Conservation (phyloP, 306 rosid species). For the Prunus salicina region DNA sequence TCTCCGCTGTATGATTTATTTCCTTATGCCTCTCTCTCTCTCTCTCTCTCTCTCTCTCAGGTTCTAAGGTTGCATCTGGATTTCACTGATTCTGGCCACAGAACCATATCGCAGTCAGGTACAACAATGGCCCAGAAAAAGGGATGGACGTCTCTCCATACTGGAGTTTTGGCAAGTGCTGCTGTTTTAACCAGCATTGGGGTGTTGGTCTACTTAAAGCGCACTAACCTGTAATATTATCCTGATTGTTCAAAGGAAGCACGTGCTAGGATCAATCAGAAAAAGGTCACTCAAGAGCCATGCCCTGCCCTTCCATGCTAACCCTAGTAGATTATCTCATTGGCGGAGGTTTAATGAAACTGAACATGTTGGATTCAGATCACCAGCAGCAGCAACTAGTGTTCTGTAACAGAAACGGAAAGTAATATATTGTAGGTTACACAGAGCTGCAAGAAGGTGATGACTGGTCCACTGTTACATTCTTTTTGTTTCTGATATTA, state of each 20-base stretch:
- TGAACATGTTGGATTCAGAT: background rate
- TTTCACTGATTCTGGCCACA: constrained; percentile 35
- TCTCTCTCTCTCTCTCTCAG: constrained; percentile 42
- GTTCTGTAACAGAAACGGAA: background rate
- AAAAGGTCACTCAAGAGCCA: background rate
- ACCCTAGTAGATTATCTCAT: background rate
- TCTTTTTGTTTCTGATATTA: background rate
- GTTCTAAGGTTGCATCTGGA: constrained; percentile 82
- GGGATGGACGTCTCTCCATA: constrained; percentile 33
- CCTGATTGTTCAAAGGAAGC: background rate
- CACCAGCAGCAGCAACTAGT: background rate
- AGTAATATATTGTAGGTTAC: constrained; percentile 6
- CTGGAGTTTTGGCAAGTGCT: constrained; percentile 61
- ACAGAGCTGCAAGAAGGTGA: background rate
- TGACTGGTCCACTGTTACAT: background rate
- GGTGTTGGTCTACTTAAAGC: constrained; percentile 64
- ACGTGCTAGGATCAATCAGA: constrained; percentile 2
- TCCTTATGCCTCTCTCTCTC: background rate
- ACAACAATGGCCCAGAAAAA: constrained; percentile 18
- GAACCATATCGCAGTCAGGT: constrained; percentile 11
- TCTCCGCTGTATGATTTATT: background rate
- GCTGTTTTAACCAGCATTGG: constrained; percentile 52
- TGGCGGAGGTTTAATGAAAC: background rate
- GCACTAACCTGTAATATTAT: constrained; percentile 30
- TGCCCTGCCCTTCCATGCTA: background rate